phyloP scores from a whole-genome alignment of 225 moss, liverwort and hornwort genomes.

The Bryoerythrophyllum caledonicum region DNA sequence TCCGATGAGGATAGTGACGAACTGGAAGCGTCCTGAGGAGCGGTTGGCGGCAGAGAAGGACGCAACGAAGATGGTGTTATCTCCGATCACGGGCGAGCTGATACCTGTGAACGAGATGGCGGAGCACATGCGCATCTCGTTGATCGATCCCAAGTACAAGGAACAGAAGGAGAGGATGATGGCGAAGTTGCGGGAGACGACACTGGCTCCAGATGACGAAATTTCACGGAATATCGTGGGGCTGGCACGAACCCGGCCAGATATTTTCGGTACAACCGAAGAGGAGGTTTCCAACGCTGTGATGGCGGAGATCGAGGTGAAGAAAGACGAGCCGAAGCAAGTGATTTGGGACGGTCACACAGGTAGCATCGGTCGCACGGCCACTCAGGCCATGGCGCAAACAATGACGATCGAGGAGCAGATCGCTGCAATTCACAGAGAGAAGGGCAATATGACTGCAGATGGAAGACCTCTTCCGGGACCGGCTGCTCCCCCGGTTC shows the following conservation, averaged over 20 bases:
- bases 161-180: conserved; percentile 99
- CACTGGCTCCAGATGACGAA: conserved; percentile 95
- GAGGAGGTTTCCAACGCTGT: conserved; percentile 99
- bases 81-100: conserved; percentile 93
- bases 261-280: conserved; percentile 98
- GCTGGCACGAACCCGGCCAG: conserved; percentile 96
- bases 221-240: conserved; percentile 97
- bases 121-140: conserved; percentile 98
- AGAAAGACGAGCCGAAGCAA: conserved; percentile 98
- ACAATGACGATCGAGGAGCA: conserved; percentile 97
- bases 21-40: conserved; percentile 98
- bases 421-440: conserved; percentile 85
- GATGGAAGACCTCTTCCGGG: conserved; percentile 94
- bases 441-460: conserved; percentile 76
- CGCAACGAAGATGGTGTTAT: conserved; percentile 81
- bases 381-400: conserved; percentile 98
- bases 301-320: conserved; percentile 99
- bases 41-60: conserved; percentile 82
- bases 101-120: conserved; percentile 99
- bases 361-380: conserved; percentile 96
- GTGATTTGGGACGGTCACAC: conserved; percentile 99
- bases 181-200: conserved; percentile 98
- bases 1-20: conserved; percentile 95
- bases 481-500: conserved; percentile 89
- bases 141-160: conserved; percentile 99